phyloP scores from a whole-genome alignment of 345 rosid species.

The Angophora floribunda region DNA sequence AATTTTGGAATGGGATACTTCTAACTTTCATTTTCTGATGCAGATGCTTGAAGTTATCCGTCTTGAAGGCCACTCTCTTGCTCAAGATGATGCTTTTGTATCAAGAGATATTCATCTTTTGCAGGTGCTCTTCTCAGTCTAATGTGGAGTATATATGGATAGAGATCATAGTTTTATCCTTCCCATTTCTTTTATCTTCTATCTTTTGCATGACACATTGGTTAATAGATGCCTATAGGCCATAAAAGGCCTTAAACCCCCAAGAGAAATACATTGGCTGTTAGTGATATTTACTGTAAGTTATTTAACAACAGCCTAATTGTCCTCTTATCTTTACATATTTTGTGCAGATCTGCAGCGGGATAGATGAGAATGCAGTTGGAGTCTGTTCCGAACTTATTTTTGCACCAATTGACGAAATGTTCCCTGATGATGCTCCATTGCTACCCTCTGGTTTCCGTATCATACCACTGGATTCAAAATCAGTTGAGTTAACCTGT shows the following conservation, averaged over 20 bases:
- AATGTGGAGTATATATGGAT: background rate
- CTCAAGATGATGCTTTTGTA: slow-evolving; percentile 89
- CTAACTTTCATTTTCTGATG: background rate
- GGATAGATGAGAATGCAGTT: slow-evolving; percentile 85
- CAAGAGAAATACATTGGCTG: background rate
- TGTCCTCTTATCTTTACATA: background rate
- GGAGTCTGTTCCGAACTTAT: slow-evolving; percentile 93
- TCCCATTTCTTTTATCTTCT: background rate
- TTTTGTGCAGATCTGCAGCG: slow-evolving; percentile 69
- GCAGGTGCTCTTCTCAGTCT: slow-evolving; percentile 43
- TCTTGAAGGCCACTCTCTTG: slow-evolving; percentile 90
- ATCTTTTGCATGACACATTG: background rate
- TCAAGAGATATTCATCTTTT: slow-evolving; percentile 91
- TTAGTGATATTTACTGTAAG: background rate
- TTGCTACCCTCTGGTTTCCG: slow-evolving; percentile 97
- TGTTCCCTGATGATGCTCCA: slow-evolving; percentile 98
- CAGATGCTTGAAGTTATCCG: slow-evolving; percentile 95
- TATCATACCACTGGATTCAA: slow-evolving; percentile 80
- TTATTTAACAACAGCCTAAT: background rate
- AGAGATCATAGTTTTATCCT: background rate
- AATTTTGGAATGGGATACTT: background rate
- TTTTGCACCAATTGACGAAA: slow-evolving; percentile 96
- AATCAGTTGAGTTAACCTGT: slow-evolving; percentile 42
- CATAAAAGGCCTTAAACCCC: background rate
- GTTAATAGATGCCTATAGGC: background rate